These are phyloP conservation scores for Baorangia bicolor DNA, from an alignment of 768 basidiomycete genomes.

Conservation along the genomic window DNA sequence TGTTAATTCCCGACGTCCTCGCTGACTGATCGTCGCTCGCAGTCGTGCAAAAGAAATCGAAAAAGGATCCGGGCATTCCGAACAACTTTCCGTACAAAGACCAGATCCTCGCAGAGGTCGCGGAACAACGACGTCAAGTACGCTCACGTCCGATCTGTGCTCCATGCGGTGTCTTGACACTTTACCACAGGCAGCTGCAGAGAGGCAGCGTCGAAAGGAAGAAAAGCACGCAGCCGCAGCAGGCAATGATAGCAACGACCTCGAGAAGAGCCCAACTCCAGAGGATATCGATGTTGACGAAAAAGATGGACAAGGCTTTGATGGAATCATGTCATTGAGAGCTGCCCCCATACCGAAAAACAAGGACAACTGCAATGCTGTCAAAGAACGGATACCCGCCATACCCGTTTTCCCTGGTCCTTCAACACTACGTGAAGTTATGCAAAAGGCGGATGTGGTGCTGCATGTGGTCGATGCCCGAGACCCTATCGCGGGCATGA, in stretches of 20 bases:
- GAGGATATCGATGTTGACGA: slow-evolving; percentile 33
- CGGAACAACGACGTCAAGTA: slow-evolving; percentile 75
- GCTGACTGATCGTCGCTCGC: slow-evolving; percentile 6
- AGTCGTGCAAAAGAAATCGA: slow-evolving; percentile 43
- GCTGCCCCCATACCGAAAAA: background rate
- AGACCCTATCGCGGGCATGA: slow-evolving; percentile 75
- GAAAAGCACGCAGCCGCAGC: slow-evolving; percentile 51
- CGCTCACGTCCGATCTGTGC: background rate
- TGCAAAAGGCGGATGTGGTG: slow-evolving; percentile 77
- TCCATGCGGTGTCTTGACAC: background rate
- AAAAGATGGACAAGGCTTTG: slow-evolving; percentile 32
- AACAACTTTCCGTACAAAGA: slow-evolving; percentile 94
- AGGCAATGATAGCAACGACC: slow-evolving; percentile 30
- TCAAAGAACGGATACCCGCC: slow-evolving; percentile 8
- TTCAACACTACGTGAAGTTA: slow-evolving; percentile 39
- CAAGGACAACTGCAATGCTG: background rate
- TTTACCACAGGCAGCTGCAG: slow-evolving; percentile 65
- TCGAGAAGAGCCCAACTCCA: slow-evolving; percentile 23
- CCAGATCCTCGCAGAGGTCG: slow-evolving; percentile 87
- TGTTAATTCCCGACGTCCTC: background rate
- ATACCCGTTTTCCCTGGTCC: slow-evolving; percentile 30
- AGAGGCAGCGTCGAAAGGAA: slow-evolving; percentile 65
- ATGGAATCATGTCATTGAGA: slow-evolving; percentile 37
- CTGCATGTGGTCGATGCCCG: slow-evolving; percentile 82
- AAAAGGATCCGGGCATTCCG: slow-evolving; percentile 90